Conservation (phyloP, 306 rosid species). For the Acacia confusa region DNA sequence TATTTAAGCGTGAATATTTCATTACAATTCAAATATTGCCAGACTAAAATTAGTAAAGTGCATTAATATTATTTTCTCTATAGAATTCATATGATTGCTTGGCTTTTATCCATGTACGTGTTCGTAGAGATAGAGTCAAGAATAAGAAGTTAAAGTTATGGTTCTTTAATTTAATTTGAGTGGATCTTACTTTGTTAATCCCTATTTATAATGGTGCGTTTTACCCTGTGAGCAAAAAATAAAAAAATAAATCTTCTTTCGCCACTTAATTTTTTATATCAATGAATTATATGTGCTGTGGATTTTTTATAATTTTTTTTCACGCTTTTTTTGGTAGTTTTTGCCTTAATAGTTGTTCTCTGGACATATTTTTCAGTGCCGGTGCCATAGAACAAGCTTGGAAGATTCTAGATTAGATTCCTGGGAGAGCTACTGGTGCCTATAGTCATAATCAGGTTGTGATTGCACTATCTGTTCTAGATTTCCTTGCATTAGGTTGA, state of each 20-base stretch:
- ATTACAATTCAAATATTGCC: neutral
- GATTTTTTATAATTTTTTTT: neutral
- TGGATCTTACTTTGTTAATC: neutral
- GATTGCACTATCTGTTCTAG: neutral
- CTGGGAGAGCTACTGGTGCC: conserved; percentile 77
- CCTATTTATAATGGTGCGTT: neutral
- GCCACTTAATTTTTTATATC: neutral
- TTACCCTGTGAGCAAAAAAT: neutral
- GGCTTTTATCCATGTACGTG: neutral
- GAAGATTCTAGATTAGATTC: conserved; percentile 69
- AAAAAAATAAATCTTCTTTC: neutral
- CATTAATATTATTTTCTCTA: neutral
- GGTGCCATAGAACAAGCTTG: conserved; percentile 67
- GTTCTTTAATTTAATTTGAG: neutral
- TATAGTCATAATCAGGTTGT: conserved; percentile 66
- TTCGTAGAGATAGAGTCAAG: neutral
- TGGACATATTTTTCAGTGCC: conserved; percentile 23
- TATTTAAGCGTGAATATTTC: neutral
- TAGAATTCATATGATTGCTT: neutral
- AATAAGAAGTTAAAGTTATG: neutral
- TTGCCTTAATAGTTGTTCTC: conserved; percentile 1
- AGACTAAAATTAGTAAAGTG: neutral
- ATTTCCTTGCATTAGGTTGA: neutral
- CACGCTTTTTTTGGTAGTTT: neutral
- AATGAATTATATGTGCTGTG: neutral